These are phyloP conservation scores for Coleophoma eucalyptorum DNA, from an alignment of 2,329 filamentous ascomycete species.

Conservation along the genomic window DNA sequence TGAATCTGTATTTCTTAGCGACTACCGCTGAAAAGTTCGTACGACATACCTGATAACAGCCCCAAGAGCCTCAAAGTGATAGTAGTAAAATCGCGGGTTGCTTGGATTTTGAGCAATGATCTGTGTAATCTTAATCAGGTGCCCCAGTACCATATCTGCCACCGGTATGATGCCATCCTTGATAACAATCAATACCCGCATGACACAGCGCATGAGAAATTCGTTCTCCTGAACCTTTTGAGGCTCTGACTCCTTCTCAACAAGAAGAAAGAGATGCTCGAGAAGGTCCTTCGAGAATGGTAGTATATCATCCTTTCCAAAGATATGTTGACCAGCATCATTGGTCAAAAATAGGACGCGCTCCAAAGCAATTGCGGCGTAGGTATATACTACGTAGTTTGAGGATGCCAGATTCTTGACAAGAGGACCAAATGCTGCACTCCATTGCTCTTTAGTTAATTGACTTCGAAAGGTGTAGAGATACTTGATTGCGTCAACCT, in stretches of 20 bases:
- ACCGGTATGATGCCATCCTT: constrained; percentile 74
- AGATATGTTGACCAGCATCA: constrained; percentile 71
- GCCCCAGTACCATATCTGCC: constrained; percentile 73
- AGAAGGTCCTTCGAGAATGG: constrained; percentile 82
- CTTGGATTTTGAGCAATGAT: constrained; percentile 93
- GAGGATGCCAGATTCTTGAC: constrained; percentile 86
- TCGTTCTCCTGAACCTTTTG: constrained; percentile 98
- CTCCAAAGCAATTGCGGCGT: constrained; percentile 95
- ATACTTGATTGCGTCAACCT: constrained; percentile 98
- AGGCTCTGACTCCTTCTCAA: constrained; percentile 78
- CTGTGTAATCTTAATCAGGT: constrained; percentile 84
- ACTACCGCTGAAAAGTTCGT: constrained; percentile 4
- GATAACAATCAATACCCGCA: constrained; percentile 94
- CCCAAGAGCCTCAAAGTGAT: constrained; percentile 91
- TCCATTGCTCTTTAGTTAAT: constrained; percentile 88
- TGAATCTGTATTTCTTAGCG: constrained; percentile 43
- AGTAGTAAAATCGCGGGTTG: constrained; percentile 98
- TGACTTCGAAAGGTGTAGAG: constrained; percentile 96
- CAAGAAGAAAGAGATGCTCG: constrained; percentile 84
- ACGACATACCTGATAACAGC: constrained; percentile 67
- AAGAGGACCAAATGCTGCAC: constrained; percentile 80
- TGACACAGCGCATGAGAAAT: constrained; percentile 97
- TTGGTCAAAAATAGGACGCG: constrained; percentile 82
- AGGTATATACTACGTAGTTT: constrained; percentile 97
- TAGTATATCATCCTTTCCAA: constrained; percentile 73